Percentiles rank a stretch among this genome's conserved stretches.
phyloP scores from a whole-genome alignment of 192 early-diverging fungal genomes.

The Coemansia asiatica region DNA sequence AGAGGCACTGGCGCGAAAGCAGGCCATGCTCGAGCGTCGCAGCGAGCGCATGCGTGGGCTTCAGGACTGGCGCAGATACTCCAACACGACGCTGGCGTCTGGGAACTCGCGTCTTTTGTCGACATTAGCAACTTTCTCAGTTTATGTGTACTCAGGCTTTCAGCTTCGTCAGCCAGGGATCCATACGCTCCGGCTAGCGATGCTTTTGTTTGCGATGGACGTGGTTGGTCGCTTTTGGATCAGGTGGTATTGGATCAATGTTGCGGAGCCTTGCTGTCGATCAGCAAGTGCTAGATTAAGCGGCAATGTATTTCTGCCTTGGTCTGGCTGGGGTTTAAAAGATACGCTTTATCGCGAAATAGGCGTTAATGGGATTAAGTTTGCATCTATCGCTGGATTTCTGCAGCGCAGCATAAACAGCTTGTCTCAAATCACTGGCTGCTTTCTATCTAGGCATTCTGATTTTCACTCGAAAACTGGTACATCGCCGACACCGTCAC shows the following conservation, averaged over 20 bases:
- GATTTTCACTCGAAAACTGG: background rate
- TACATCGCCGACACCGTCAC: background rate
- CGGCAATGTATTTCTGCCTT: background rate
- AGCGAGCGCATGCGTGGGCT: slow-evolving; percentile 14
- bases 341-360: background rate
- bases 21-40: slow-evolving; percentile 20
- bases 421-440: background rate
- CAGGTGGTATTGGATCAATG: background rate
- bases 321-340: background rate
- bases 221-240: background rate
- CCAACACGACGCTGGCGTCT: background rate
- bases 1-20: slow-evolving; percentile 21
- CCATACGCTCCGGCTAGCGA: background rate
- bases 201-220: background rate
- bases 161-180: background rate
- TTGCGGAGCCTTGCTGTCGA: background rate
- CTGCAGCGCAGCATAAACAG: background rate
- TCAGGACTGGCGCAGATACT: slow-evolving; percentile 16
- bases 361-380: background rate
- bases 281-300: background rate
- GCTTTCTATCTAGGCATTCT: background rate
- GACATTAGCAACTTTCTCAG: background rate
- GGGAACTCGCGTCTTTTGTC: background rate
- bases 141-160: background rate
- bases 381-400: background rate